Evolutionary conservation across 1,284 basidiomycete genomes (phyloP), one percentile per base, ranked within the genome.

Genomic region (Peniophora sp.): DNA sequence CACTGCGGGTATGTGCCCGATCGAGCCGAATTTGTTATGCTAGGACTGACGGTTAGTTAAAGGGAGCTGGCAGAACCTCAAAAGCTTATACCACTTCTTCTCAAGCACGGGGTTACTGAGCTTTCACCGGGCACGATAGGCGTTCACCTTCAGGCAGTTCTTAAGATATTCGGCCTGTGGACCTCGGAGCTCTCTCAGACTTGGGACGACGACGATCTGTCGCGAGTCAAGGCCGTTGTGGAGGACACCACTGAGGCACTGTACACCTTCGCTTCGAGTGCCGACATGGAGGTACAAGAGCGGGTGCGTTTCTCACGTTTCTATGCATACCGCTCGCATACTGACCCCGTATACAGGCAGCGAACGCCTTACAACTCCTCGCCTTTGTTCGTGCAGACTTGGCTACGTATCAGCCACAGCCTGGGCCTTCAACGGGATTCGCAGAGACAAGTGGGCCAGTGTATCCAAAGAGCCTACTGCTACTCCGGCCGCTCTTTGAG

Each of bases 251-350:
- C 81, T 11, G 68, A 67, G 17, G 76, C 80, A 12, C 64, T 90
- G 50, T 63, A 70, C n/a, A 70, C 71, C 44, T 75, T 91, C 54
- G 71, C 74, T 23, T 65, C 70, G 2, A 82, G 74, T 60, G 67
- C 77, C 2, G 78, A 95, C 58, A 83, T 92, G 35, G 95, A 97
- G 63, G 86, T 98, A 12, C 91, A 94, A 67, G 93, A 98, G 67
- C 75, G 96, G 59, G 89, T 90, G 57, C 56, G 85, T 71, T n/a
- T n/a, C 41, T 46, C 38, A 49, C 20, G 46, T 9, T 20, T 52
- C 49, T 39, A 23, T 45, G 25, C 12, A 16, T 17, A 3, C 25
- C n/a, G 24, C n/a, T 45, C 6, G 8, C 12, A 27, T 25, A 34
- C 25, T 35, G 48, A 16, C 41, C n/a, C 25, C 8, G 38, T 41